A percentile compares a stretch with the other conserved stretches of the same genome.
These are phyloP conservation scores for Sarocladium kiliense DNA, from an alignment of 2,329 filamentous ascomycete genomes.

Conservation along the genomic window DNA sequence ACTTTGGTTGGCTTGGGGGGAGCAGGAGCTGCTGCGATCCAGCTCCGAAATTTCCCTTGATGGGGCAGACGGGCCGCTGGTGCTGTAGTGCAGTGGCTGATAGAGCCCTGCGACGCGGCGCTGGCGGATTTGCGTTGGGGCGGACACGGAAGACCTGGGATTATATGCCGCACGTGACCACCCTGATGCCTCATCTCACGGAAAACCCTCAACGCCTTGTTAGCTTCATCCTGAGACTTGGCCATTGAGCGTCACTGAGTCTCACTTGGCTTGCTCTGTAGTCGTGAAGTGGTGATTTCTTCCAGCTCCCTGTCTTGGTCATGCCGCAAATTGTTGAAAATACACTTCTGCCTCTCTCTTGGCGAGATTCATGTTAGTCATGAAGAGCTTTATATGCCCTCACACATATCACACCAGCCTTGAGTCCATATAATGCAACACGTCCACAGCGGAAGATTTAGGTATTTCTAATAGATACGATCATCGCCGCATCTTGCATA, in stretches of 20 bases:
- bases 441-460: not conserved
- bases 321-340: no score
- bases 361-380: not conserved
- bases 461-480: constrained; percentile 1
- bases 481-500: not conserved
- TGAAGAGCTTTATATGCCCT: not conserved
- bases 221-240: no score
- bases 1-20: constrained; percentile 22
- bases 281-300: no score
- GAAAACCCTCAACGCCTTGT: not conserved
- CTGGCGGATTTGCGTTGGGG: constrained; percentile 8
- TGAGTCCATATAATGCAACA: not conserved
- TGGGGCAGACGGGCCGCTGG: constrained; percentile 7
- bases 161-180: constrained; percentile 1
- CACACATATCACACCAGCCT: not conserved
- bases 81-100: not conserved
- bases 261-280: no score
- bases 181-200: not conserved
- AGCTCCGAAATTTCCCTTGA: constrained; percentile 38
- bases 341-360: no score
- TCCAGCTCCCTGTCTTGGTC: no score
- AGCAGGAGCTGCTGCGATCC: no score
- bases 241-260: no score
- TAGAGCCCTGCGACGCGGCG: not conserved
- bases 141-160: not conserved